Evolutionary conservation across 345 rosid species (phyloP).

Genomic region (Dipteronia dyeriana): DNA sequence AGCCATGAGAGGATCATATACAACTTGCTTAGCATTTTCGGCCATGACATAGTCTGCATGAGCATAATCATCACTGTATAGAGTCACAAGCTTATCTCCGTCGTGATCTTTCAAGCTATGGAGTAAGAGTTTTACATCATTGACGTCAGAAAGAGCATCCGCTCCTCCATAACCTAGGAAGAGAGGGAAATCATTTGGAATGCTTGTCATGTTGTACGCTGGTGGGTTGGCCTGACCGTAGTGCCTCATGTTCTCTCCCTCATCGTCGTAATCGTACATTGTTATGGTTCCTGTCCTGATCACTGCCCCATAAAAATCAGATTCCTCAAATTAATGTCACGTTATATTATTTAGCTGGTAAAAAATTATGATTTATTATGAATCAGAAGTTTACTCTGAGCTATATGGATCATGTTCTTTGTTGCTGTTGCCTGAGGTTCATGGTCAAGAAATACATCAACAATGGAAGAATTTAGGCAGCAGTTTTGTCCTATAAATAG

Average conservation of each 20-base stretch:
- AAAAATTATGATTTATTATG: background rate
- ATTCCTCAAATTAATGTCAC: background rate
- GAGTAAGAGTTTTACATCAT: constrained; percentile 40
- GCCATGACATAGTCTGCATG: constrained; percentile 54
- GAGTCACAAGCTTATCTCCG: constrained; percentile 39
- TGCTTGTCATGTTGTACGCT: constrained; percentile 43
- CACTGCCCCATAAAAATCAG: constrained; percentile 29
- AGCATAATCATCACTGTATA: constrained; percentile 36
- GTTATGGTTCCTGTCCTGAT: constrained; percentile 41
- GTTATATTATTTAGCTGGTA: no score
- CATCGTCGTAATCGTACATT: constrained; percentile 43
- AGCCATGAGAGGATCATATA: constrained; percentile 48
- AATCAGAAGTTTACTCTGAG: constrained; percentile 45
- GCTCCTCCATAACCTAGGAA: constrained; percentile 48
- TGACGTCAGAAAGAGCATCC: constrained; percentile 47
- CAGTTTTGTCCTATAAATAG: constrained; percentile 53
- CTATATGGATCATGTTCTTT: constrained; percentile 60
- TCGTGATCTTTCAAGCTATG: constrained; percentile 38
- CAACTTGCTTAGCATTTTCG: constrained; percentile 43
- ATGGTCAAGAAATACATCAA: constrained; percentile 42
- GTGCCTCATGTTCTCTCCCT: constrained; percentile 39
- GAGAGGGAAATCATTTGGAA: constrained; percentile 49
- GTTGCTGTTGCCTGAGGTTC: constrained; percentile 55
- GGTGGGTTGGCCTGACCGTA: constrained; percentile 48
- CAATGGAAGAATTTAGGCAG: constrained; percentile 47